Percentiles rank a stretch among this genome's conserved stretches.
These are phyloP conservation scores for Penicillium crustosum DNA, from an alignment of 2,329 filamentous ascomycete genomes.

Conservation along the genomic window DNA sequence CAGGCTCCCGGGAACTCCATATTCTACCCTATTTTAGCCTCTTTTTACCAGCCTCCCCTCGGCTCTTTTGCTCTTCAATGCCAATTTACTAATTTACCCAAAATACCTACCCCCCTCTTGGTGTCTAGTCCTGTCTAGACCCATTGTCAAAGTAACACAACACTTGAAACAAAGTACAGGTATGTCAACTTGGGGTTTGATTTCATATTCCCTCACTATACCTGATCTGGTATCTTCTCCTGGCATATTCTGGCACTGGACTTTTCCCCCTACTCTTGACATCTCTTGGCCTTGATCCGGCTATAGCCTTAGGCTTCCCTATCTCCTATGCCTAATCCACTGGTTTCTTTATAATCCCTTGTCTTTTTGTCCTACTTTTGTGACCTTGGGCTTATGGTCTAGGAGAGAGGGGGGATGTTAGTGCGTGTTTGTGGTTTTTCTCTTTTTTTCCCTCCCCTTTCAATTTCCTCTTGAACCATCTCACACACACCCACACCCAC, in stretches of 20 bases:
- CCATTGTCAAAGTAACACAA: not conserved
- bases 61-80: not conserved
- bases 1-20: not conserved
- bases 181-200: not conserved
- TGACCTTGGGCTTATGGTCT: not conserved
- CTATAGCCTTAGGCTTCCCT: not conserved
- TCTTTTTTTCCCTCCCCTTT: not conserved
- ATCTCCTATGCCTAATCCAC: not conserved
- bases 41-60: not conserved
- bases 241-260: not conserved
- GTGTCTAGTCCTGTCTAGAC: not conserved
- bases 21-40: not conserved
- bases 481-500: not conserved
- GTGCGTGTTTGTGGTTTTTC: not conserved
- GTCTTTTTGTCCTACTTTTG: not conserved
- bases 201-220: not conserved
- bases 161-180: not conserved
- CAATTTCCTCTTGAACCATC: not conserved
- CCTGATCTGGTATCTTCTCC: not conserved
- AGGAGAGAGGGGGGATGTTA: not conserved
- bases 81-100: not conserved
- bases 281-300: not conserved
- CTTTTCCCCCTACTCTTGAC: not conserved
- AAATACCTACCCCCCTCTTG: not conserved
- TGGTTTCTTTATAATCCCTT: not conserved